Conservation (phyloP, 2,329 filamentous ascomycete species). For the Uncinocarpus reesii region DNA sequence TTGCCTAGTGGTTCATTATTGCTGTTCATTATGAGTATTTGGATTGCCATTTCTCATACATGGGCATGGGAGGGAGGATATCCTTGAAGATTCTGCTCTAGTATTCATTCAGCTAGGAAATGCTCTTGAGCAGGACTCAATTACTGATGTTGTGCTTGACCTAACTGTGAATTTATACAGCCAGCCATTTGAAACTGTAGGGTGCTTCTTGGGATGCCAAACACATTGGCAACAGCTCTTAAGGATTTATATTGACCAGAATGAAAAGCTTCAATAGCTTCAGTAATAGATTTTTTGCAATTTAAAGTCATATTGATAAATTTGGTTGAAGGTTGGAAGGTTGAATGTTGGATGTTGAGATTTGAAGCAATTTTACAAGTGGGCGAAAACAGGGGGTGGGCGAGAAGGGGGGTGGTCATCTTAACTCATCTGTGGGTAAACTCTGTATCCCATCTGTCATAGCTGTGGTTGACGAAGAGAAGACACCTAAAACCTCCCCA, state of each 20-base stretch:
- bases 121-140: background rate
- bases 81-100: background rate
- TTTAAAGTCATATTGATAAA: background rate
- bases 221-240: background rate
- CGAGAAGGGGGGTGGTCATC: too few species aligned
- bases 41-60: background rate
- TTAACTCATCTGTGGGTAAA: slow-evolving; percentile 7
- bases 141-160: background rate
- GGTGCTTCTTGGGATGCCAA: background rate
- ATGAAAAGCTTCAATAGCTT: background rate
- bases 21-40: background rate
- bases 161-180: background rate
- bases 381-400: background rate
- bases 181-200: background rate
- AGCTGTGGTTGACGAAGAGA: slow-evolving; percentile 4
- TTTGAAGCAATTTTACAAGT: background rate
- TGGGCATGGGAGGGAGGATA: background rate
- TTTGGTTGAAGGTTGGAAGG: background rate
- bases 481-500: slow-evolving; percentile 3
- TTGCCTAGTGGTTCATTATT: background rate
- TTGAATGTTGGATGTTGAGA: background rate
- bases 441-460: slow-evolving; percentile 5
- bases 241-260: background rate
- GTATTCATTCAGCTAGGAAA: background rate
- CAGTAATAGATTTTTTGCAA: background rate